Percentiles rank a stretch among this genome's conserved stretches.
Conservation (phyloP, 768 basidiomycete species). For the Mycena capillaripes region DNA sequence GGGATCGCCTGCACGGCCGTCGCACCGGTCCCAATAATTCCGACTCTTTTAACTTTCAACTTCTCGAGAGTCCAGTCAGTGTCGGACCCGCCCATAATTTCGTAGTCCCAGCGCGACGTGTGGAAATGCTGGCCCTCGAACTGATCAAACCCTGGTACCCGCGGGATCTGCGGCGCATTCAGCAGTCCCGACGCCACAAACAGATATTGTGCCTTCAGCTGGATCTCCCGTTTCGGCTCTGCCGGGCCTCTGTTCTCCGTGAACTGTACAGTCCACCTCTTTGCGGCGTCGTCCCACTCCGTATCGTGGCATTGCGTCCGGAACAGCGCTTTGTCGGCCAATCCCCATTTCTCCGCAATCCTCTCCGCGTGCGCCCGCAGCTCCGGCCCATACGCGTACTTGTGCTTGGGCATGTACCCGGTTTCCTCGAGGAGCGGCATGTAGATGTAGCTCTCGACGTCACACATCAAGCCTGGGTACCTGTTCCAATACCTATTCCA, state of each 20-base stretch:
- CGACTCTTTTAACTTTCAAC: slow-evolving; percentile 32
- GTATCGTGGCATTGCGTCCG: slow-evolving; percentile 4
- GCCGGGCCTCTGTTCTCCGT: slow-evolving; percentile 15
- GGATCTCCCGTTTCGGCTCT: not conserved
- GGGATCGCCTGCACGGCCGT: slow-evolving; percentile 38
- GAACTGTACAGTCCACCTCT: slow-evolving; percentile 6
- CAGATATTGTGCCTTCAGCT: slow-evolving; percentile 6
- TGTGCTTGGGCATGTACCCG: slow-evolving; percentile 34
- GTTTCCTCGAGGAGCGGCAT: slow-evolving; percentile 39
- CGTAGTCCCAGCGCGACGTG: slow-evolving; percentile 37
- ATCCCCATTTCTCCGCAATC: slow-evolving; percentile 33
- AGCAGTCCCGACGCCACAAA: slow-evolving; percentile 2
- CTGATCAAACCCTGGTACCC: slow-evolving; percentile 13
- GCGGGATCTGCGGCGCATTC: slow-evolving; percentile 29
- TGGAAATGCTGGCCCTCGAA: slow-evolving; percentile 29
- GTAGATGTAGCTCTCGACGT: slow-evolving; percentile 38
- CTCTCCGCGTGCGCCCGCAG: slow-evolving; percentile 32
- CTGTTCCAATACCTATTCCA: slow-evolving; percentile 41
- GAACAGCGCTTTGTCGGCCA: slow-evolving; percentile 30
- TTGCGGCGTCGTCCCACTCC: slow-evolving; percentile 16
- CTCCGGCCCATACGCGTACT: slow-evolving; percentile 35
- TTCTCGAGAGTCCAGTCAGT: slow-evolving; percentile 12
- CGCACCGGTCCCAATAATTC: slow-evolving; percentile 35
- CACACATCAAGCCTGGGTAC: slow-evolving; percentile 40
- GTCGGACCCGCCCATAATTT: slow-evolving; percentile 15